These are phyloP conservation scores for Rhazya stricta DNA, from an alignment of 257 asterid species.

Conservation along the genomic window DNA sequence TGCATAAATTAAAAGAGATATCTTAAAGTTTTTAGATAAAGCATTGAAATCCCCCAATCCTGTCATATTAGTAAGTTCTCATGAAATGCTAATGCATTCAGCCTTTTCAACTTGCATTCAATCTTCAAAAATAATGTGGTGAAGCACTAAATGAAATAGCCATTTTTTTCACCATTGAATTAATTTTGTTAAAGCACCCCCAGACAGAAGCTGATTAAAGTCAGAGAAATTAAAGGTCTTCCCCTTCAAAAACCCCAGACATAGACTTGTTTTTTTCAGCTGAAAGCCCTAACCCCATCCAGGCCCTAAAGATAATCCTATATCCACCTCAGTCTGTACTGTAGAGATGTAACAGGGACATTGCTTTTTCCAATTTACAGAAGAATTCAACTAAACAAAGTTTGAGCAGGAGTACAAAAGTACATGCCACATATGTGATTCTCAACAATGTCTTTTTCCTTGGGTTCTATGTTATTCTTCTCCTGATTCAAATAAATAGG, in stretches of 20 bases:
- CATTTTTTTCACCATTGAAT: background rate
- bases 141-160: background rate
- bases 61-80: background rate
- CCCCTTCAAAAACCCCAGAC: background rate
- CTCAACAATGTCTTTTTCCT: constrained; percentile 2
- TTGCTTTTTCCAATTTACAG: background rate
- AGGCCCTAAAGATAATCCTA: background rate
- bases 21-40: constrained; percentile 19
- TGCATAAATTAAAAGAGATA: constrained; percentile 47
- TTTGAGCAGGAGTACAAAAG: background rate
- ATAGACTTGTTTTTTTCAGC: background rate
- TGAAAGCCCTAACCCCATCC: background rate
- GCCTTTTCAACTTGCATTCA: background rate
- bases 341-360: background rate
- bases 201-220: background rate
- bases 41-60: constrained; percentile 1
- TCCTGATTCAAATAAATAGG: background rate
- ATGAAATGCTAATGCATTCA: background rate
- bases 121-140: background rate
- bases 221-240: background rate
- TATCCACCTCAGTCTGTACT: constrained; percentile 3
- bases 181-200: background rate
- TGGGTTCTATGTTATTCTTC: background rate
- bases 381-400: background rate
- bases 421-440: background rate